These are phyloP conservation scores for Stagonosporopsis chrysanthemi DNA, from an alignment of 2,329 filamentous ascomycete species.

Conservation along the genomic window DNA sequence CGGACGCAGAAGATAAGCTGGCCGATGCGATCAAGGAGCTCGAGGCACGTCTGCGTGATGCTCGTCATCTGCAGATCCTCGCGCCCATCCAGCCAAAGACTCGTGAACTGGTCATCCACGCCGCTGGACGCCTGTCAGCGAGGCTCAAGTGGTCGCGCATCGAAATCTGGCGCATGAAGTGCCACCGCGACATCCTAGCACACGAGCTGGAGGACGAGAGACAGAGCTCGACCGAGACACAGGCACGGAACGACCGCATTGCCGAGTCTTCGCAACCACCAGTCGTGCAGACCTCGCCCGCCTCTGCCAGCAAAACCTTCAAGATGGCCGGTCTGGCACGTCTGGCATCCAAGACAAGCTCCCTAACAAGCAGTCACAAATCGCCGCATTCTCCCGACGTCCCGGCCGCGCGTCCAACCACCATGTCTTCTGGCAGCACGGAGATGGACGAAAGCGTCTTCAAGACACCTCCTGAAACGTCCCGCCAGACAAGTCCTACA, in stretches of 20 bases:
- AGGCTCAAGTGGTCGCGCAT: conserved; percentile 94
- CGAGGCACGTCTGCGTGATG: conserved; percentile 84
- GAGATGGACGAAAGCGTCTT: conserved; percentile 53
- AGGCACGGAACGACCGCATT: conserved; percentile 37
- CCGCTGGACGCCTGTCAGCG: conserved; percentile 83
- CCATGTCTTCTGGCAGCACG: conserved; percentile 48
- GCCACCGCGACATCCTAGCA: conserved; percentile 85
- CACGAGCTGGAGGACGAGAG: conserved; percentile 86
- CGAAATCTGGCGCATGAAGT: conserved; percentile 90
- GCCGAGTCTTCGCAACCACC: conserved; percentile 30
- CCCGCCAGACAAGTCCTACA: conserved; percentile 47
- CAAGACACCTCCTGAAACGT: conserved; percentile 55
- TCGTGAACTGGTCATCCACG: conserved; percentile 82
- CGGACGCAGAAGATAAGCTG: conserved; percentile 81
- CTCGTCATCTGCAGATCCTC: conserved; percentile 85
- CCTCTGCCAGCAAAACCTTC: conserved; percentile 35
- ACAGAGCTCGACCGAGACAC: conserved; percentile 45
- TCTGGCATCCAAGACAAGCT: conserved; percentile 49
- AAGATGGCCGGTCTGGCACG: conserved; percentile 45
- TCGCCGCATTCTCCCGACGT: conserved; percentile 42
- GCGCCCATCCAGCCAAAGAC: conserved; percentile 92
- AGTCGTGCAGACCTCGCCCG: conserved; percentile 35
- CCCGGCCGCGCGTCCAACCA: conserved; percentile 41
- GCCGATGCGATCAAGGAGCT: conserved; percentile 76
- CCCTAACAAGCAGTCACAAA: conserved; percentile 39